A percentile compares a stretch with the other conserved stretches of the same genome.
These are phyloP conservation scores for Rhytidiadelphus loreus DNA, from an alignment of 225 moss, liverwort and hornwort species.

Conservation along the genomic window DNA sequence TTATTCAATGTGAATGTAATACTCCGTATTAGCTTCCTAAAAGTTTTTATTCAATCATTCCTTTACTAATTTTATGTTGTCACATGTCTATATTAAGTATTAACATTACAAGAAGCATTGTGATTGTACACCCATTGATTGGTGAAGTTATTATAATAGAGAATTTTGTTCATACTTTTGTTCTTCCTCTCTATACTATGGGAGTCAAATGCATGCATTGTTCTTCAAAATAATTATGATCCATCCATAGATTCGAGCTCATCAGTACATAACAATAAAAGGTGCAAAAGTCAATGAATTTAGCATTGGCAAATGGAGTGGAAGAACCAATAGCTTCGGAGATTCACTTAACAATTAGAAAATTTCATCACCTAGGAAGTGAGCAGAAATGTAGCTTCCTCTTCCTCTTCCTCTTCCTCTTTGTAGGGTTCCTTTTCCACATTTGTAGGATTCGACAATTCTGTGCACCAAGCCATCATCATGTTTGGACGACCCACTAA, in stretches of 20 bases:
- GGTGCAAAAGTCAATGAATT: not conserved
- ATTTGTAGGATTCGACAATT: not conserved
- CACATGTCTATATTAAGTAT: not conserved
- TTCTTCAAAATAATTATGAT: not conserved
- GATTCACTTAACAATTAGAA: not conserved
- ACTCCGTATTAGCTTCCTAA: no score
- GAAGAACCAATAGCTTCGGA: not conserved
- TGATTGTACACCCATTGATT: accelerated
- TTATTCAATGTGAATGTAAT: not conserved
- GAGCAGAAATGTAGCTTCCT: no score
- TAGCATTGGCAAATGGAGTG: accelerated
- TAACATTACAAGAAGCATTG: no score
- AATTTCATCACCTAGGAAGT: accelerated
- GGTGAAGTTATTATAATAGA: accelerated
- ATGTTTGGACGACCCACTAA: accelerated
- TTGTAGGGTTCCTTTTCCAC: not conserved
- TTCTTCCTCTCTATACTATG: accelerated
- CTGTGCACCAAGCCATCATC: not conserved
- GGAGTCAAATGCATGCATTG: not conserved
- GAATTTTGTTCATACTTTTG: not conserved
- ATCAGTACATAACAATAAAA: not conserved
- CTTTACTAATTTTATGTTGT: accelerated
- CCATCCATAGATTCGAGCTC: accelerated
- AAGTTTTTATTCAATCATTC: not conserved
- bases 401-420: no score